phyloP scores from a whole-genome alignment of 345 rosid genomes.

The Clausena lansium region DNA sequence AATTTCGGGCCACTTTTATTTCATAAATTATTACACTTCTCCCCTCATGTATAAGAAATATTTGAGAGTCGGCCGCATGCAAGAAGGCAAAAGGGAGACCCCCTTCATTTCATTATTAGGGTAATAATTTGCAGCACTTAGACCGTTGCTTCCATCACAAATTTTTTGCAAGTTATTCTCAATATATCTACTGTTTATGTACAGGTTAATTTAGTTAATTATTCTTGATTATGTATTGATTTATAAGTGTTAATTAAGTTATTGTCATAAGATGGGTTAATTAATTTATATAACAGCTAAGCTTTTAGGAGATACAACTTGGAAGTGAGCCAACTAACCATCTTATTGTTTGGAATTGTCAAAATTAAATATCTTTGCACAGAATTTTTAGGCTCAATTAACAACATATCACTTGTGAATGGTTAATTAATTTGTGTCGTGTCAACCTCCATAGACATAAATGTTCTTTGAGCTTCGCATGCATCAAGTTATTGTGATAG shows the following conservation, averaged over 20 bases:
- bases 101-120: neutral
- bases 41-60: too few relatives aligned
- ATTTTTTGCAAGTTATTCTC: too few relatives aligned
- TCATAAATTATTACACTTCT: neutral
- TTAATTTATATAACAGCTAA: too few relatives aligned
- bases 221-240: too few relatives aligned
- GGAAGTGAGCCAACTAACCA: too few relatives aligned
- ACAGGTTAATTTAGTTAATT: too few relatives aligned
- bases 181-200: too few relatives aligned
- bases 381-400: neutral
- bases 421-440: slow-evolving; percentile 11
- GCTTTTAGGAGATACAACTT: too few relatives aligned
- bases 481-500: slow-evolving; percentile 7
- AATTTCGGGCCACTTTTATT: slow-evolving; percentile 2
- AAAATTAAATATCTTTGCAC: too few relatives aligned
- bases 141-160: neutral
- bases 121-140: neutral
- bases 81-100: neutral
- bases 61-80: neutral
- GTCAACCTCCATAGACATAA: neutral
- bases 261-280: too few relatives aligned
- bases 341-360: too few relatives aligned
- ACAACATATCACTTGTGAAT: neutral
- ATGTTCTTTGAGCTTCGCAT: neutral
- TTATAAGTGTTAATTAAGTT: too few relatives aligned